These are phyloP conservation scores for Metschnikowia noctiluminum DNA, from an alignment of 805 yeast species.

Conservation along the genomic window DNA sequence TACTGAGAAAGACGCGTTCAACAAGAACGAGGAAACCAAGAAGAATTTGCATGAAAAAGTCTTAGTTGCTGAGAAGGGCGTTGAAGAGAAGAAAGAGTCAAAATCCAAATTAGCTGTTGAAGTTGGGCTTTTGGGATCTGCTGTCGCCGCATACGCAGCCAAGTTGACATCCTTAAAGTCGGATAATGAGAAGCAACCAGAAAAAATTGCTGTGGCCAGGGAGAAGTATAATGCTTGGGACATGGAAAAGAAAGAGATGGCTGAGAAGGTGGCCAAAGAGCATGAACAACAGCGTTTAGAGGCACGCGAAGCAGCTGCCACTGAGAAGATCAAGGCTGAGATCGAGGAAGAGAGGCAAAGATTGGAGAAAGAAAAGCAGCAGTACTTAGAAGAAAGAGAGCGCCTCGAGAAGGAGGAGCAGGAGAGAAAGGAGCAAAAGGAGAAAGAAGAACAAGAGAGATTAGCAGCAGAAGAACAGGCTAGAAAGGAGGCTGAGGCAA, in stretches of 20 bases:
- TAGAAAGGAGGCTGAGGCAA: slow-evolving; percentile 22
- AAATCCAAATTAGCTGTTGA: slow-evolving; percentile 40
- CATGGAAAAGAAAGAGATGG: slow-evolving; percentile 40
- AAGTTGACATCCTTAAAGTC: slow-evolving; percentile 36
- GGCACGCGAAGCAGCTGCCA: slow-evolving; percentile 36
- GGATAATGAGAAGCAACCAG: slow-evolving; percentile 36
- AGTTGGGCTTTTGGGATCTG: slow-evolving; percentile 40
- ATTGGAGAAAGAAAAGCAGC: slow-evolving; percentile 15
- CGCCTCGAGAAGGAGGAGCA: slow-evolving; percentile 14
- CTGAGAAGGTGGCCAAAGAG: slow-evolving; percentile 28
- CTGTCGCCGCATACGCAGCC: slow-evolving; percentile 44
- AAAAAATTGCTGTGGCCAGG: slow-evolving; percentile 41
- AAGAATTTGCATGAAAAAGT: slow-evolving; percentile 41
- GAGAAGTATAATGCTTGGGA: slow-evolving; percentile 42
- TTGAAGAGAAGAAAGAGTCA: slow-evolving; percentile 34
- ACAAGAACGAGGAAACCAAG: slow-evolving; percentile 31
- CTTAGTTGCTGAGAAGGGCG: slow-evolving; percentile 32
- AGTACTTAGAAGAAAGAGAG: slow-evolving; percentile 14
- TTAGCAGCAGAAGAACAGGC: slow-evolving; percentile 27
- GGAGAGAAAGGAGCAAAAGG: slow-evolving; percentile 12
- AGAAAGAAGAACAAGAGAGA: slow-evolving; percentile 15
- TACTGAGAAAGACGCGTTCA: slow-evolving; percentile 28
- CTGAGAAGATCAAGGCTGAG: slow-evolving; percentile 13
- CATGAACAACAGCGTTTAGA: slow-evolving; percentile 23
- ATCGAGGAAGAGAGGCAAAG: slow-evolving; percentile 15